Evolutionary conservation across 129 eudicot species (phyloP).

Genomic region (Heracleum sosnowskyi): DNA sequence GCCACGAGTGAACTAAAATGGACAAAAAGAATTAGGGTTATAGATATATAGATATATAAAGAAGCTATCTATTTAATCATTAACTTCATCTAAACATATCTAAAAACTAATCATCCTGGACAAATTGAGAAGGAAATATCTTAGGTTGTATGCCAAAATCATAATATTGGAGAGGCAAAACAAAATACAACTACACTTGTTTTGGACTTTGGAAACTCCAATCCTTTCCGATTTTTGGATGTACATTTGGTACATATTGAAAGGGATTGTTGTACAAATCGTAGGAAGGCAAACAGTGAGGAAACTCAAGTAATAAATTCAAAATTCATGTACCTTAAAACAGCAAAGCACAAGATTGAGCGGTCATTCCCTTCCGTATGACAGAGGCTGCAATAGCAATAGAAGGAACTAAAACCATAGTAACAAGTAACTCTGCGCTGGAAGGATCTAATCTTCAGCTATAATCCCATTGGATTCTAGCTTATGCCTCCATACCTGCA

Average conservation of each 20-base stretch:
- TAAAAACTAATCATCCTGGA: too few species aligned
- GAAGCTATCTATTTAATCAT: too few species aligned
- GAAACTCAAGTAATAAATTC: not conserved
- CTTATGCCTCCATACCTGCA: slow-evolving; percentile 93
- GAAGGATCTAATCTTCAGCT: slow-evolving; percentile 89
- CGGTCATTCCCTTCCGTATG: slow-evolving; percentile 47
- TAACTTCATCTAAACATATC: too few species aligned
- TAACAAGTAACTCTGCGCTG: slow-evolving; percentile 56
- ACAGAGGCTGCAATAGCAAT: slow-evolving; percentile 42
- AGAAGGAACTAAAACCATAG: slow-evolving; percentile 42
- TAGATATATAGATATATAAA: too few species aligned
- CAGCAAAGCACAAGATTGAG: slow-evolving; percentile 35
- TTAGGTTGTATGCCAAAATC: too few species aligned
- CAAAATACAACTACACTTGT: too few species aligned
- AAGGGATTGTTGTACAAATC: not conserved
- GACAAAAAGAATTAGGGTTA: too few species aligned
- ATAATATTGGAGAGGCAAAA: too few species aligned
- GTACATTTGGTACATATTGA: not conserved
- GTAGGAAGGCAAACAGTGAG: not conserved
- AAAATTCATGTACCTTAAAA: slow-evolving; percentile 17
- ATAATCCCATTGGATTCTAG: slow-evolving; percentile 79
- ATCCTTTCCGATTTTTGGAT: not conserved
- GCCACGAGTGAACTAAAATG: too few species aligned
- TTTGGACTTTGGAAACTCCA: not conserved
- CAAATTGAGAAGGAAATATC: too few species aligned